phyloP scores from a whole-genome alignment of 2,329 filamentous ascomycete genomes.

The Diaporthe vaccinii region DNA sequence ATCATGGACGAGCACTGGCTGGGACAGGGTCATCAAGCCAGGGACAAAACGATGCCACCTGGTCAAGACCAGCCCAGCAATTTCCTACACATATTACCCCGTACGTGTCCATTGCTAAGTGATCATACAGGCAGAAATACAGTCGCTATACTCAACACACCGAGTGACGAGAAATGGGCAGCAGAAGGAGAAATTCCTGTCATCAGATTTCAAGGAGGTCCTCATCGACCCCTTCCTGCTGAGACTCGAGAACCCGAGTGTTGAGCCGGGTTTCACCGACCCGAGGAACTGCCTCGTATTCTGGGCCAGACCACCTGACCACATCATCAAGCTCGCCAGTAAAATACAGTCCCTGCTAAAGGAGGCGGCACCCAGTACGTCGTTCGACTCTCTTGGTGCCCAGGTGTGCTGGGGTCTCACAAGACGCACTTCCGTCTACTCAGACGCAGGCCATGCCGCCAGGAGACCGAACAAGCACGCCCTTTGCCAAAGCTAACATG shows the following conservation, averaged over 20 bases:
- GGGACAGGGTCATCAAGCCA: background rate
- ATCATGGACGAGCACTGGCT: background rate
- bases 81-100: background rate
- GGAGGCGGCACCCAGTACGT: conserved; percentile 77
- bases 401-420: background rate
- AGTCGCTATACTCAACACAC: conserved; percentile 80
- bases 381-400: background rate
- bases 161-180: conserved; percentile 81
- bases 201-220: conserved; percentile 76
- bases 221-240: conserved; percentile 82
- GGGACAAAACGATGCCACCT: background rate
- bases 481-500: background rate
- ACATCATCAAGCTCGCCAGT: conserved; percentile 76
- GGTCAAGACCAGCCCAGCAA: background rate
- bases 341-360: conserved; percentile 77
- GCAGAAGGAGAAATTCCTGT: conserved; percentile 81
- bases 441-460: background rate
- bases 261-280: conserved; percentile 80
- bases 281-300: conserved; percentile 86
- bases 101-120: conserved; percentile 14
- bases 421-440: background rate
- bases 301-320: conserved; percentile 85
- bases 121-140: conserved; percentile 71
- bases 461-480: background rate
- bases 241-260: conserved; percentile 73